These are phyloP conservation scores for Acrodontium crateriforme DNA, from an alignment of 2,329 filamentous ascomycete species.

Conservation along the genomic window DNA sequence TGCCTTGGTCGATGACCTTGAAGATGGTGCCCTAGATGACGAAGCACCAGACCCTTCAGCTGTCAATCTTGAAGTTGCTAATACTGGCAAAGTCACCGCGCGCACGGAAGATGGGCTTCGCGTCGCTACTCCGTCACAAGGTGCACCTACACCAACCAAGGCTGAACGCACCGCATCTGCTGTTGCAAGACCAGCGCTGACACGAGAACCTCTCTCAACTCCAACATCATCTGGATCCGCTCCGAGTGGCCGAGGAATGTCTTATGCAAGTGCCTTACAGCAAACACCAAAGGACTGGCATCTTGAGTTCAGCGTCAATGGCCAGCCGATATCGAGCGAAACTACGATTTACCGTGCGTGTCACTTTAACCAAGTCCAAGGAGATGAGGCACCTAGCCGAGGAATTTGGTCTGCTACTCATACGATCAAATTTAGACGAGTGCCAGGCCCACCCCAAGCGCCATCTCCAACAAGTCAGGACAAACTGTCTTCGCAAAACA, in stretches of 20 bases:
- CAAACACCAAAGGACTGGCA: conserved; percentile 86
- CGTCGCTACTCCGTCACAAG: conserved; percentile 65
- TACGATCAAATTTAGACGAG: conserved; percentile 80
- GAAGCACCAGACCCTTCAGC: conserved; percentile 70
- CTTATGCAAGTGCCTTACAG: conserved; percentile 74
- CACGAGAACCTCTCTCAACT: conserved; percentile 25
- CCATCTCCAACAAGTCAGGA: conserved; percentile 41
- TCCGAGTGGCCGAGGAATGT: too few relatives aligned
- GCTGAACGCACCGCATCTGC: conserved; percentile 18
- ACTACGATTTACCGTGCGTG: conserved; percentile 94
- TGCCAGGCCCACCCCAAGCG: conserved; percentile 65
- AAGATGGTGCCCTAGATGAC: conserved; percentile 64
- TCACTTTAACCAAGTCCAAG: conserved; percentile 50
- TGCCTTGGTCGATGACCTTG: conserved; percentile 78
- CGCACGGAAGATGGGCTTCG: conserved; percentile 83
- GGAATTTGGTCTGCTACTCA: conserved; percentile 81
- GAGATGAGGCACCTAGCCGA: conserved; percentile 54
- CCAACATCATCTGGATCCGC: conserved; percentile 35
- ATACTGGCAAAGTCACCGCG: conserved; percentile 76
- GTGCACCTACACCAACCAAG: conserved; percentile 22
- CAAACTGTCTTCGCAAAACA: conserved; percentile 29
- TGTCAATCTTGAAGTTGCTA: conserved; percentile 80
- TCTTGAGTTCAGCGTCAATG: conserved; percentile 83
- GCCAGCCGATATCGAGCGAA: conserved; percentile 71
- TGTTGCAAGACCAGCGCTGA: conserved; percentile 18